Percentiles rank a stretch among this genome's conserved stretches.
phyloP scores from a whole-genome alignment of 805 yeast species.

The Deakozyma indianensis region DNA sequence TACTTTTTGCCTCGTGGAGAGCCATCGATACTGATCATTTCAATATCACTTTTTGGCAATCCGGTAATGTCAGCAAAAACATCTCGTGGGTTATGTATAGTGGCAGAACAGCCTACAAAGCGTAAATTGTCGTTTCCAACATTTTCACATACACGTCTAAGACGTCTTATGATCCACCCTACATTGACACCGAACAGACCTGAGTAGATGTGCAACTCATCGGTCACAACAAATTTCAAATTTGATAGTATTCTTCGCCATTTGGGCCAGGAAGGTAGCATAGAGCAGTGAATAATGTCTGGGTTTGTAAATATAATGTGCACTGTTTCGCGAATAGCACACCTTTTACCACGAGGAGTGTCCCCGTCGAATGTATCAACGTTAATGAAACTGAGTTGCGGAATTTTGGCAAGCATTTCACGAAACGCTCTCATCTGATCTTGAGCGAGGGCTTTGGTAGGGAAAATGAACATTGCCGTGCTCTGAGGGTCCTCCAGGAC shows the following conservation, averaged over 20 bases:
- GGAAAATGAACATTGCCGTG: slow-evolving; percentile 80
- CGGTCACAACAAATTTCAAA: slow-evolving; percentile 63
- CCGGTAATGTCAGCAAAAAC: slow-evolving; percentile 73
- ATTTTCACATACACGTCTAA: slow-evolving; percentile 47
- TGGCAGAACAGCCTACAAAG: slow-evolving; percentile 89
- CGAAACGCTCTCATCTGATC: slow-evolving; percentile 81
- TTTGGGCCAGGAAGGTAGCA: slow-evolving; percentile 59
- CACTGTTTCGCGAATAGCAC: slow-evolving; percentile 42
- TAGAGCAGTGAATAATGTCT: slow-evolving; percentile 76
- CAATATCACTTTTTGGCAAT: slow-evolving; percentile 29
- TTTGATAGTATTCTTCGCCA: slow-evolving; percentile 61
- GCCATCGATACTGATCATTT: slow-evolving; percentile 64
- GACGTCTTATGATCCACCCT: slow-evolving; percentile 65
- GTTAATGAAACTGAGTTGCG: slow-evolving; percentile 28
- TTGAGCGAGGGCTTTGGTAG: slow-evolving; percentile 95
- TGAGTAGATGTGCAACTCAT: slow-evolving; percentile 73
- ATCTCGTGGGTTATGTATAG: slow-evolving; percentile 55
- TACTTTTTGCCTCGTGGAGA: slow-evolving; percentile 74
- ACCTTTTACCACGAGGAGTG: slow-evolving; percentile 47
- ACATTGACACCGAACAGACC: slow-evolving; percentile 93
- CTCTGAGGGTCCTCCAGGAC: slow-evolving; percentile 13
- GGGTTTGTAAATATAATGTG: slow-evolving; percentile 88
- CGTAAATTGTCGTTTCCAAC: slow-evolving; percentile 40
- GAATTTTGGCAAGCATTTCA: slow-evolving; percentile 38
- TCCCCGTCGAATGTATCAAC: slow-evolving; percentile 92